Percentiles rank a stretch among this genome's conserved stretches.
Conservation (phyloP, 1,284 basidiomycete species). For the Ceratobasidium sp. region DNA sequence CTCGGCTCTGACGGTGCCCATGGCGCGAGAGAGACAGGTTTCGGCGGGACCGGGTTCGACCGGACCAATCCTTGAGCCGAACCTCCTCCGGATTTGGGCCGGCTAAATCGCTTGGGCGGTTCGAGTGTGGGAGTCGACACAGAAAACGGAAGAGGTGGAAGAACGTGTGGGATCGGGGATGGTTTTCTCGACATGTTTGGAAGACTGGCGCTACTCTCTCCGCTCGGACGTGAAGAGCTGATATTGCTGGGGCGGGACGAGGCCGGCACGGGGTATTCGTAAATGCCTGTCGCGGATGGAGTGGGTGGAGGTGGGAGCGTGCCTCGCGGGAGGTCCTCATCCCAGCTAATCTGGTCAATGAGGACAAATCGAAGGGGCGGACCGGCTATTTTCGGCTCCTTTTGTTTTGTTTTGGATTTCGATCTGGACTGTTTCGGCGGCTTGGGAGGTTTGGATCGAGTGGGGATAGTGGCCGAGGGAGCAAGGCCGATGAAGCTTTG, state of each 20-base stretch:
- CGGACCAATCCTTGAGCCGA: conserved; percentile 21
- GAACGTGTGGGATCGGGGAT: neutral
- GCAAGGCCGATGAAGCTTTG: conserved; percentile 14
- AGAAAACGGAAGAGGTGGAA: conserved; percentile 1
- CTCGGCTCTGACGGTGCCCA: neutral
- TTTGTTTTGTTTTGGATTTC: neutral
- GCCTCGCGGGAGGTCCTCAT: conserved; percentile 16
- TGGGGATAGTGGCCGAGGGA: neutral
- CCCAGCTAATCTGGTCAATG: conserved; percentile 33
- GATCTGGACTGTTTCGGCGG: neutral
- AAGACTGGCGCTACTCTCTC: neutral
- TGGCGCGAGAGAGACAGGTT: neutral
- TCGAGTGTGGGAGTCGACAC: neutral
- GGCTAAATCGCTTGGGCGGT: conserved; percentile 3
- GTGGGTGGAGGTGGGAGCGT: conserved; percentile 14
- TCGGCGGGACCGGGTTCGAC: neutral
- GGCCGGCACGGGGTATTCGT: neutral
- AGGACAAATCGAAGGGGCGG: conserved; percentile 30
- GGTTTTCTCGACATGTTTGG: neutral
- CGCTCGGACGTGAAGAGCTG: neutral
- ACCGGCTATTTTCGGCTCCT: neutral
- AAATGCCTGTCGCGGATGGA: neutral
- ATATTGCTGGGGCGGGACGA: neutral
- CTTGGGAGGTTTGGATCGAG: neutral
- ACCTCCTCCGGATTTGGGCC: conserved; percentile 26